Evolutionary conservation across 441 rosid genomes (phyloP), one percentile per base, ranked within the genome.

Genomic region (Populus tomentosa): DNA sequence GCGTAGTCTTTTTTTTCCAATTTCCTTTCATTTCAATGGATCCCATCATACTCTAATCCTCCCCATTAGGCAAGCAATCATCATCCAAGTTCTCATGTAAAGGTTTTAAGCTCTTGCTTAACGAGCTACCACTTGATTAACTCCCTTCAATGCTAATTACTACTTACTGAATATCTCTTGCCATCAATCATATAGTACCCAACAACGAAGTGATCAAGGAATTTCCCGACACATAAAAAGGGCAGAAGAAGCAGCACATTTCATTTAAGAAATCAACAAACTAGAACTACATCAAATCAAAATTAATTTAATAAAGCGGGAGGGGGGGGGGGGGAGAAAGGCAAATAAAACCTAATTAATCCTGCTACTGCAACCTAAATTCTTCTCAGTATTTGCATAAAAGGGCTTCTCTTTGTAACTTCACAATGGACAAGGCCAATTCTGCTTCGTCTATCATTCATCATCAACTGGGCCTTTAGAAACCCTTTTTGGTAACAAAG

Each of bases 401-500:
- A 40, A 40, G 46, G 46, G 11, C 5, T 46, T 13, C 53, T 13
- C 53, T 46, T 46, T 13, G 6, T 13, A 46, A 13, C 18, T 46
- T 46, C 53, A 40, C 4, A 40, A 2, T 40, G 46, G 18, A 46
- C 53, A 13, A 46, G 13, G 16, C 4, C 53, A 46, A 46, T 13
- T 46, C 53, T 46, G 53, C 10, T 13, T 46, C 53, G 3, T 13
- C 5, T 13, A 3, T 62, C 26, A 62, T 7, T 73, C 77, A 13
- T 75, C 79, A 69, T 63, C 85, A 46, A 46, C 81, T 24, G 72
- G 11, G 8, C 71, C 84, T 63, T 32, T 75, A 5, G 70, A 69
- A 33, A 78, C 24, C 80, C 75, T 84, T 74, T 82, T 80, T 5
- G 85, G 87, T 23, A 84, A 26, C 42, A 80, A 67, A 38, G 72